Evolutionary conservation across 2,329 filamentous ascomycete genomes (phyloP).

Genomic region (Stagonosporopsis chrysanthemi): DNA sequence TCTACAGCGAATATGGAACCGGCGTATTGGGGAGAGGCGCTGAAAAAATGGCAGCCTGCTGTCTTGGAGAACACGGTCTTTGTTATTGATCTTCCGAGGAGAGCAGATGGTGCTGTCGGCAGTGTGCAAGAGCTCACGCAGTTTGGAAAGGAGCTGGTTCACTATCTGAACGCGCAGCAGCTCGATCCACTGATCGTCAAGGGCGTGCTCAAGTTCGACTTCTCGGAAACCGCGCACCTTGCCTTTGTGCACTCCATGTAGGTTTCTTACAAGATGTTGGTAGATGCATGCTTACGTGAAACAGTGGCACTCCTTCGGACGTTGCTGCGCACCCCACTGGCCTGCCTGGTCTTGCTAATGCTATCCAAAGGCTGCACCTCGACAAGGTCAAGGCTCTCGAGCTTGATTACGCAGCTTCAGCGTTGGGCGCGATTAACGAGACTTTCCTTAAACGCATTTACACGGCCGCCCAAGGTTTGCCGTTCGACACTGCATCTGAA

Average conservation of each 20-base stretch:
- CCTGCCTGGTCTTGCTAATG: slow-evolving; percentile 74
- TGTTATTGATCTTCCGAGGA: slow-evolving; percentile 84
- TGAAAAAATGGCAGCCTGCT: slow-evolving; percentile 58
- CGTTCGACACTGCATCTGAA: slow-evolving; percentile 9
- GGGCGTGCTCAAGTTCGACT: slow-evolving; percentile 82
- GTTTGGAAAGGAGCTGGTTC: slow-evolving; percentile 74
- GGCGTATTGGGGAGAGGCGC: slow-evolving; percentile 86
- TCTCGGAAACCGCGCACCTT: slow-evolving; percentile 72
- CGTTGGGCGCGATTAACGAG: slow-evolving; percentile 77
- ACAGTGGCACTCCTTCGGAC: slow-evolving; percentile 45
- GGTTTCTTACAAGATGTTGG: slow-evolving; percentile 38
- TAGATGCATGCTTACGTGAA: not conserved
- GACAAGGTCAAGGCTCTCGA: slow-evolving; percentile 59
- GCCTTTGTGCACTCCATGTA: slow-evolving; percentile 88
- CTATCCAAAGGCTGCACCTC: slow-evolving; percentile 57
- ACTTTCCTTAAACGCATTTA: slow-evolving; percentile 69
- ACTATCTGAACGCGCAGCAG: slow-evolving; percentile 73
- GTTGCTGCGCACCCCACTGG: slow-evolving; percentile 64
- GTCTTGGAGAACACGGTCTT: slow-evolving; percentile 69
- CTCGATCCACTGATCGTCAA: slow-evolving; percentile 69
- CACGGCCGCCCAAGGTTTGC: slow-evolving; percentile 60
- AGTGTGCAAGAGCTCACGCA: slow-evolving; percentile 50
- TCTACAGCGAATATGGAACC: slow-evolving; percentile 86
- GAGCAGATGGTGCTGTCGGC: slow-evolving; percentile 41
- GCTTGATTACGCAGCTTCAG: slow-evolving; percentile 81